Conservation (phyloP, 371 early-diverging fungal species). For the Mortierella polycephala region DNA sequence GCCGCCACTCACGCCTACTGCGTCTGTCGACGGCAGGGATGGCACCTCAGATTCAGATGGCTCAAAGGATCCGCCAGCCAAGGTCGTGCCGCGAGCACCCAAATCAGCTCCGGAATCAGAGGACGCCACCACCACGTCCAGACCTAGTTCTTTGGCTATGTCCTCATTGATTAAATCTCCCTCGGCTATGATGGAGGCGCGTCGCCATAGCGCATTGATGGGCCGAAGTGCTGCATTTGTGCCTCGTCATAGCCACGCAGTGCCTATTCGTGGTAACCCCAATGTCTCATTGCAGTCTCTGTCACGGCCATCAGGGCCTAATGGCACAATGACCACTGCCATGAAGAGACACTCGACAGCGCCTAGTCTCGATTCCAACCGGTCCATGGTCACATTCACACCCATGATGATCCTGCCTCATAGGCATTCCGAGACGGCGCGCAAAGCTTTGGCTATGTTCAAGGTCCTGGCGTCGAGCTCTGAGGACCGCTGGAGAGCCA, state of each 20-base stretch:
- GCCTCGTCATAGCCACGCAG: slow-evolving; percentile 39
- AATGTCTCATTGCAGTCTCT: slow-evolving; percentile 48
- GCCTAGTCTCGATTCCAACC: slow-evolving; percentile 44
- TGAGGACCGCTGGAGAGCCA: slow-evolving; percentile 62
- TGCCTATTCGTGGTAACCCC: slow-evolving; percentile 48
- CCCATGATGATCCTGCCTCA: slow-evolving; percentile 42
- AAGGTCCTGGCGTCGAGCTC: slow-evolving; percentile 57
- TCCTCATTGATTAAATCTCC: slow-evolving; percentile 41
- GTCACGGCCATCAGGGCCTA: slow-evolving; percentile 43
- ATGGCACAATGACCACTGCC: slow-evolving; percentile 19
- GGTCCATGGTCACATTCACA: slow-evolving; percentile 18
- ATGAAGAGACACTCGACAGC: slow-evolving; percentile 45
- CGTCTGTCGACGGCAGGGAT: slow-evolving; percentile 41
- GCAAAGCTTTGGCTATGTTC: slow-evolving; percentile 51
- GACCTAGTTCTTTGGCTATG: slow-evolving; percentile 33
- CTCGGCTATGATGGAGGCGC: slow-evolving; percentile 52
- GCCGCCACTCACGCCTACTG: slow-evolving; percentile 45
- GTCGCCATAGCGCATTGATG: slow-evolving; percentile 34
- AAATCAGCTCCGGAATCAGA: slow-evolving; percentile 2
- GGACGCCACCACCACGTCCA: not conserved
- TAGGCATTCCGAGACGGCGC: slow-evolving; percentile 38
- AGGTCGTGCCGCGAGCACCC: slow-evolving; percentile 23
- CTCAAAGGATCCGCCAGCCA: slow-evolving; percentile 4
- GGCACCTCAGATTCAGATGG: slow-evolving; percentile 37
- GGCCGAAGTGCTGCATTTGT: slow-evolving; percentile 26